These are phyloP conservation scores for Dryas integrifolia DNA, from an alignment of 331 rosid species.

Conservation along the genomic window DNA sequence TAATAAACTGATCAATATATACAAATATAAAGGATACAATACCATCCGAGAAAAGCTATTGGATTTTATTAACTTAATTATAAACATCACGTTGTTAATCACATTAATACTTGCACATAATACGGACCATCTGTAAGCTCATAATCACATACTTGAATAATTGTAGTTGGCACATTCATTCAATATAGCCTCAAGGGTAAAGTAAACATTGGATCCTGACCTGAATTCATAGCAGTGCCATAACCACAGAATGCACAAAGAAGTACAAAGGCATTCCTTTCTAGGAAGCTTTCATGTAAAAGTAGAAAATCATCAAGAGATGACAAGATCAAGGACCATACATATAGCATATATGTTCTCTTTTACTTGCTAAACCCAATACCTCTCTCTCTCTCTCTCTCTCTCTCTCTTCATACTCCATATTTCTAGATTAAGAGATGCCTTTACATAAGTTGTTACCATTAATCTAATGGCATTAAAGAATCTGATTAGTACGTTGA, in stretches of 20 bases:
- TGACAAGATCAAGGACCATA: background rate
- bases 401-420: background rate
- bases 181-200: background rate
- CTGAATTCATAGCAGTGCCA: background rate
- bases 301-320: background rate
- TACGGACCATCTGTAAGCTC: slow-evolving; percentile 5
- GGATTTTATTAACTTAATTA: no score
- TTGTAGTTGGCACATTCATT: background rate
- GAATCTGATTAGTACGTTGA: slow-evolving; percentile 18
- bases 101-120: background rate
- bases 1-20: no score
- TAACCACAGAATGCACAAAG: background rate
- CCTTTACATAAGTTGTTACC: slow-evolving; percentile 13
- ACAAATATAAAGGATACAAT: no score
- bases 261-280: background rate
- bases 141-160: background rate
- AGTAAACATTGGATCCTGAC: background rate
- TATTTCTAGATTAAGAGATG: slow-evolving; percentile 6
- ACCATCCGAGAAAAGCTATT: no score
- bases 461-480: background rate
- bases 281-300: no score
- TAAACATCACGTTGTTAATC: no score
- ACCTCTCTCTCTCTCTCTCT: background rate
- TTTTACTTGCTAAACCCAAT: background rate
- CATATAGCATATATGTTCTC: no score